These are phyloP conservation scores for Noccaea caerulescens DNA, from an alignment of 345 rosid species.

Conservation along the genomic window DNA sequence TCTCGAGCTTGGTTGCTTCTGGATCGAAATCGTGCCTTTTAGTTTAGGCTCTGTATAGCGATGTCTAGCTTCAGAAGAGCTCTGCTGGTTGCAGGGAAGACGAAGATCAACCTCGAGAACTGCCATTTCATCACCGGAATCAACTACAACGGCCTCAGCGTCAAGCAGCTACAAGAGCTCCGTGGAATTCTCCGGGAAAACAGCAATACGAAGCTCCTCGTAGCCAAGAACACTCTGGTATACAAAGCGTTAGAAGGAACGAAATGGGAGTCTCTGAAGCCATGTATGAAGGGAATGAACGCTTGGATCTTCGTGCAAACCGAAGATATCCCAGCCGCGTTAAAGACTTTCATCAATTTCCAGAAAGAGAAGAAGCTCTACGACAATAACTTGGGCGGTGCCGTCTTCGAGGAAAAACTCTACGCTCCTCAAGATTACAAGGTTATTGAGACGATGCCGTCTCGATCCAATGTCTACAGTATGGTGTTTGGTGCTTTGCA, in stretches of 20 bases:
- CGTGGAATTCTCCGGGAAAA: conserved; percentile 66
- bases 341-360: conserved; percentile 74
- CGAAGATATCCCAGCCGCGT: conserved; percentile 81
- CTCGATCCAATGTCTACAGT: conserved; percentile 72
- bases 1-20: conserved; percentile 28
- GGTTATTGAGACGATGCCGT: conserved; percentile 76
- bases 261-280: conserved; percentile 75
- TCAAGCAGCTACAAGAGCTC: conserved; percentile 80
- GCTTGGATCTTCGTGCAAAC: conserved; percentile 89
- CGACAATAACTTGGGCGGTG: conserved; percentile 74
- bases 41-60: background rate
- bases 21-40: conserved; percentile 1
- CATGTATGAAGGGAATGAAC: conserved; percentile 97
- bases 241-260: conserved; percentile 89
- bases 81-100: conserved; percentile 42
- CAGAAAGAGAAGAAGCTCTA: conserved; percentile 78
- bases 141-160: conserved; percentile 74
- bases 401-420: conserved; percentile 84
- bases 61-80: conserved; percentile 47
- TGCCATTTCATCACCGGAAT: conserved; percentile 83
- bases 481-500: conserved; percentile 76
- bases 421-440: conserved; percentile 81
- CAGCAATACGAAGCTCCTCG: conserved; percentile 59
- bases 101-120: conserved; percentile 70
- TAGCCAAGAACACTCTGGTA: conserved; percentile 87